Evolutionary conservation across 129 eudicot genomes (phyloP), one percentile per base, ranked within the genome.

Genomic region (Tagetes erecta): DNA sequence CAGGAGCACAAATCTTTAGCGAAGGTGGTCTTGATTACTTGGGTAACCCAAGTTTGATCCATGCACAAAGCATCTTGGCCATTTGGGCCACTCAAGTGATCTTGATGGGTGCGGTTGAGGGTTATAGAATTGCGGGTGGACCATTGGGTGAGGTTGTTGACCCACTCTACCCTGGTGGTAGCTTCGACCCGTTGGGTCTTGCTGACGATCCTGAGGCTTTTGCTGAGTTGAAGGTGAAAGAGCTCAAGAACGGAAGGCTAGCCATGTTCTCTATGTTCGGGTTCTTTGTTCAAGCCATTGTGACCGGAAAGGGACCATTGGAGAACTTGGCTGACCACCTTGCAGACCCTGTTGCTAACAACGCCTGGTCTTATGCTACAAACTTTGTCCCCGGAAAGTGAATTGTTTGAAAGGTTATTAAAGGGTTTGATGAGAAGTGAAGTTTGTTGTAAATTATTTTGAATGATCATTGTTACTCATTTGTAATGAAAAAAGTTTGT

Each of bases 261-360:
- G n/a, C n/a, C n/a, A n/a, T n/a, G n/a, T 87, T 87, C 73, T 87
- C 89, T 31, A 87, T 87, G 89, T 87, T 87, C 51, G 92, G 92
- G 4, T 87, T 80, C 84, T 87, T 87, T 57, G 89, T 87, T 72
- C 92, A 87, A 78, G 92, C 87, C 67, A 87, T 85, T 45, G 92
- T 87, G 3, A 87, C 89, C 33, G 92, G 92, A 70, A 87, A 87
- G 87, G 92, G 92, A 12, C 92, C 91, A 12, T 80, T 87, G 85
- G 92, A 87, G 72, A 87, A 87, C 80, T 72, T 87, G 0, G 92
- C 79, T 8, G 92, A 87, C 72, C 92, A 85, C 58, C 85, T 87
- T 64, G 83, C 89, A 5, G 83, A 80, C 76, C 80, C 80, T 3
- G 84, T 80, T 59, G 75, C 75, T 76, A 80, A 80, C 84, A 80